Conservation (phyloP, 1,139 yeast species). For the Suhomyces chickasaworum region DNA sequence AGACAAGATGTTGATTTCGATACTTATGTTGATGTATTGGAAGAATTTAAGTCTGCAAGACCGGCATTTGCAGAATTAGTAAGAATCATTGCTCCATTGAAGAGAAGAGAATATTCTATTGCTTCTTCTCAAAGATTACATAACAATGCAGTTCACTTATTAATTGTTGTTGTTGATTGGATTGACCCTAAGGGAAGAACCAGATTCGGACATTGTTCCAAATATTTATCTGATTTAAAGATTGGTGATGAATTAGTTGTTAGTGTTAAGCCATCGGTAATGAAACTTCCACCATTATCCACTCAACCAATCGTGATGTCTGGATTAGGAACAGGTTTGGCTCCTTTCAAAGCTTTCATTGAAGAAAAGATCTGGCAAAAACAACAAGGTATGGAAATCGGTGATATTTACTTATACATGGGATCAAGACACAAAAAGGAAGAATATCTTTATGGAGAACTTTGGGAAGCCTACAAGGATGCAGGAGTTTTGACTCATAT, state of each 20-base stretch:
- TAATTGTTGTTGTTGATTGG: slow-evolving; percentile 98
- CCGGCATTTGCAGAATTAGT: slow-evolving; percentile 76
- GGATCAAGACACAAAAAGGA: slow-evolving; percentile 97
- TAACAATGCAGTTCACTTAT: slow-evolving; percentile 85
- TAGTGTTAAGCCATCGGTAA: slow-evolving; percentile 93
- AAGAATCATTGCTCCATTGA: slow-evolving; percentile 76
- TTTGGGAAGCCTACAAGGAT: slow-evolving; percentile 94
- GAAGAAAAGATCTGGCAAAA: slow-evolving; percentile 96
- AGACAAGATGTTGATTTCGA: slow-evolving; percentile 84
- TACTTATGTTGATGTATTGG: slow-evolving; percentile 80
- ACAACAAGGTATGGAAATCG: slow-evolving; percentile 85
- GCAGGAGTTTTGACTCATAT: slow-evolving; percentile 92
- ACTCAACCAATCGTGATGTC: slow-evolving; percentile 94
- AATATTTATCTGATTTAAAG: slow-evolving; percentile 74
- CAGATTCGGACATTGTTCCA: slow-evolving; percentile 94
- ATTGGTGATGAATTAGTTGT: slow-evolving; percentile 90
- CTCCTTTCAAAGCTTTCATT: slow-evolving; percentile 96
- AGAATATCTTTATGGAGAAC: slow-evolving; percentile 93
- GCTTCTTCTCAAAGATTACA: slow-evolving; percentile 95
- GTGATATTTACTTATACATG: slow-evolving; percentile 82
- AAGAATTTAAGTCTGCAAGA: slow-evolving; percentile 79
- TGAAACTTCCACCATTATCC: slow-evolving; percentile 89
- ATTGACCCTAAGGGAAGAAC: slow-evolving; percentile 80
- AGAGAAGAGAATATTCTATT: slow-evolving; percentile 98
- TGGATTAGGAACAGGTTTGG: slow-evolving; percentile 97